Conservation (phyloP, 2,329 filamentous ascomycete species). For the Microcyclosporella mali region DNA sequence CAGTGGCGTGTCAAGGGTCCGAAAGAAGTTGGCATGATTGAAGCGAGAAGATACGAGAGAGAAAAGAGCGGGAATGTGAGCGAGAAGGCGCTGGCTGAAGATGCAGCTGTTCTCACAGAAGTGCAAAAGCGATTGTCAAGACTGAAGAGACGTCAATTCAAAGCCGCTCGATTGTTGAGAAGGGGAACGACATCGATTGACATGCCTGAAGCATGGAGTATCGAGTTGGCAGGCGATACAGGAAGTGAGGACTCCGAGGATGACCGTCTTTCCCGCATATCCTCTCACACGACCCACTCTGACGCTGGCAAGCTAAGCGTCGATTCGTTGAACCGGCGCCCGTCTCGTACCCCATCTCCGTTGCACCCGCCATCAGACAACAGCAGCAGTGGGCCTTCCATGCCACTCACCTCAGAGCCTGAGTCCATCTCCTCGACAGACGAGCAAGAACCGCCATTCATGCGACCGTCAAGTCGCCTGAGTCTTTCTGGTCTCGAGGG, state of each 20-base stretch:
- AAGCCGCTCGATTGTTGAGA: conserved; percentile 28
- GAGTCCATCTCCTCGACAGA: conserved; percentile 16
- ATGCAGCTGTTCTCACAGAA: conserved; percentile 39
- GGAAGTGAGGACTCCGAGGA: conserved; percentile 41
- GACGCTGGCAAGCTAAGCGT: conserved; percentile 13
- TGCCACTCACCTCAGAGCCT: conserved; percentile 27
- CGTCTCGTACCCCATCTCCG: conserved; percentile 24
- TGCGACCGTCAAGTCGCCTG: conserved; percentile 7
- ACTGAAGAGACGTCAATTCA: conserved; percentile 35
- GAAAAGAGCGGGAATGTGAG: conserved; percentile 51
- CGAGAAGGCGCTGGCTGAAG: conserved; percentile 38
- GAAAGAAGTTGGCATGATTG: conserved; percentile 73
- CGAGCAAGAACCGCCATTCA: conserved; percentile 2
- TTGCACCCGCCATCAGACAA: conserved; percentile 12
- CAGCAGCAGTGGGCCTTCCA: conserved; percentile 10
- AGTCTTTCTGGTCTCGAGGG: conserved; percentile 58
- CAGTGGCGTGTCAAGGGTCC: conserved; percentile 87
- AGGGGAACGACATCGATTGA: conserved; percentile 18
- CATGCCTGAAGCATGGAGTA: conserved; percentile 69
- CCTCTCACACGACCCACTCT: conserved; percentile 28
- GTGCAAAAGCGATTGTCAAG: conserved; percentile 53
- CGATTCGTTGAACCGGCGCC: conserved; percentile 15
- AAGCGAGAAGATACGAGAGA: conserved; percentile 72
- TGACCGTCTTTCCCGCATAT: conserved; percentile 32
- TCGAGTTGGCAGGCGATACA: conserved; percentile 66